Evolutionary conservation across 495 filamentous ascomycete species (phyloP), one percentile per base, ranked within the genome.

Genomic region (Podospora pseudopauciseta): DNA sequence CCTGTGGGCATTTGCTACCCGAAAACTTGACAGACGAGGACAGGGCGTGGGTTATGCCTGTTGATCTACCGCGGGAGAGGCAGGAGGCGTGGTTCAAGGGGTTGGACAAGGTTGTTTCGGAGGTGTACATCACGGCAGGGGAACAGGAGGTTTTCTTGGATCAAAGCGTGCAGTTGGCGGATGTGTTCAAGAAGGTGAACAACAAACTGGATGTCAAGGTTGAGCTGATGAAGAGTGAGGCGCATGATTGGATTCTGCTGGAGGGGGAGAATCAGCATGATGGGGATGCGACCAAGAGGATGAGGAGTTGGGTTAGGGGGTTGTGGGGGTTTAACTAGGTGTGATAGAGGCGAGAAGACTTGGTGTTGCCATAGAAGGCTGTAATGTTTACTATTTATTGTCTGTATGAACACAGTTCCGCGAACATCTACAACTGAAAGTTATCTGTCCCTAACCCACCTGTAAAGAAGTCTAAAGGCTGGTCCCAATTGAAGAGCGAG

Each of bases 181-280:
- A 67, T 20, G 66, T 67, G 5, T 26, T 75, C 9, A 60, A 68
- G 18, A 20, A 58, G 23, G 60, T 32, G 5, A 72, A 66, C 27
- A 53, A 63, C 2, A 67, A 53, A 54, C 15, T 68, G 13, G 54
- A 67, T 19, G 67, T 75, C 15, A 49, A 19, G 63, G 28, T 77
- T 5, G 68, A 72, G 20, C 53, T 72, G 15, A 26, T 26, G 13
- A 63, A 55, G 49, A 60, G 70, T 0, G 71, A 72, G 63, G 73
- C 72, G 5, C 73, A 77, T 30, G 72, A 77, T 23, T 75, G 73
- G 70, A 67, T 74, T 13, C 20, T 73, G 39, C 15, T 74, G 34
- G 73, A 77, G 55, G 73, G 70, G 7, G 55, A 53, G 26, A 30
- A 53, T 20, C 59, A 53, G 16, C 19, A 64, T 1, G 68, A 70